These are phyloP conservation scores for Ormosia emarginata DNA, from an alignment of 306 rosid species.

Conservation along the genomic window DNA sequence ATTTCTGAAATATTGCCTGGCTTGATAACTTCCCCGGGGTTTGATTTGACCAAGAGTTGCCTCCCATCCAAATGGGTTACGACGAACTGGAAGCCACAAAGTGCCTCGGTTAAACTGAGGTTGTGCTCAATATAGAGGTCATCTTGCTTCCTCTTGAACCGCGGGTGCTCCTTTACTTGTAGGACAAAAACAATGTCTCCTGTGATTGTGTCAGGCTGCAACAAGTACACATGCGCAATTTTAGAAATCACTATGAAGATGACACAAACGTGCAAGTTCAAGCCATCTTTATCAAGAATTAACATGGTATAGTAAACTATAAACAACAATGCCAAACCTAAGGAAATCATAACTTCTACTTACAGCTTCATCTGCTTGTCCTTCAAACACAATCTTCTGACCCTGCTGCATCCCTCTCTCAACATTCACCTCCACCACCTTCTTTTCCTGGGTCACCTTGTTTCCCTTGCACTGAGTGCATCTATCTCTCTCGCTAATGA, in stretches of 20 bases:
- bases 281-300: neutral
- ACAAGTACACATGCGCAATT: neutral
- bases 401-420: slow-evolving; percentile 76
- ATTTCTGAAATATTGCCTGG: slow-evolving; percentile 48
- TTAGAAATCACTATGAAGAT: neutral
- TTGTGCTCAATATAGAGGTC: slow-evolving; percentile 61
- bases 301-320: neutral
- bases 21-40: slow-evolving; percentile 75
- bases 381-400: slow-evolving; percentile 64
- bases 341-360: slow-evolving; percentile 14
- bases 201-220: slow-evolving; percentile 68
- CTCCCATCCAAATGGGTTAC: slow-evolving; percentile 78
- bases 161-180: slow-evolving; percentile 72
- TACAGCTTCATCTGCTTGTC: slow-evolving; percentile 83
- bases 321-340: neutral
- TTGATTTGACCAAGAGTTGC: slow-evolving; percentile 73
- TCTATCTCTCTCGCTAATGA: slow-evolving; percentile 65
- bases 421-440: slow-evolving; percentile 65
- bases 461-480: slow-evolving; percentile 69
- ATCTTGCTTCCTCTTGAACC: slow-evolving; percentile 50
- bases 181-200: slow-evolving; percentile 69
- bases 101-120: slow-evolving; percentile 63
- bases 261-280: neutral
- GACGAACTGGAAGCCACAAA: slow-evolving; percentile 69
- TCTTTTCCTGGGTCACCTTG: slow-evolving; percentile 64